A percentile compares a stretch with the other conserved stretches of the same genome.
phyloP scores from a whole-genome alignment of 2,329 filamentous ascomycete species.

The Parastagonospora avenae region DNA sequence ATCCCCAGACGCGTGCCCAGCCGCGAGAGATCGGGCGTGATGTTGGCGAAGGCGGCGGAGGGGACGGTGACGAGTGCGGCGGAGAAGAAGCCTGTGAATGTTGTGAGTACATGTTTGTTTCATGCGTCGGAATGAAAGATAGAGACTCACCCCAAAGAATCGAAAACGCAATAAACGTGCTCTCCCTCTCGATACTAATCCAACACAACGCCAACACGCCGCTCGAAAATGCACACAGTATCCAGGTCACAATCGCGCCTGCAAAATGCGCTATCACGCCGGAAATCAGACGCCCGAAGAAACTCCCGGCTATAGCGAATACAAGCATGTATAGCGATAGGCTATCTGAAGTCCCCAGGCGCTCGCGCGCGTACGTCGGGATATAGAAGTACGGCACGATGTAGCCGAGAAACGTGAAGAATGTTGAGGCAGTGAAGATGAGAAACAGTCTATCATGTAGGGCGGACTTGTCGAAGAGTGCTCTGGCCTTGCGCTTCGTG shows the following conservation, averaged over 20 bases:
- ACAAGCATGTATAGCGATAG: conserved; percentile 41
- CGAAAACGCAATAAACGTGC: conserved; percentile 40
- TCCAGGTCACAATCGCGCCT: conserved; percentile 43
- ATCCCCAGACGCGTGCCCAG: conserved; percentile 45
- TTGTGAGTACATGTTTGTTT: neutral
- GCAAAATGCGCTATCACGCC: conserved; percentile 40
- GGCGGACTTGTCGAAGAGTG: conserved; percentile 41
- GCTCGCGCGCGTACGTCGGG: conserved; percentile 40
- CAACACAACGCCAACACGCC: conserved; percentile 37
- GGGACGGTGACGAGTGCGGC: conserved; percentile 45
- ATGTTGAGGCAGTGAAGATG: conserved; percentile 42
- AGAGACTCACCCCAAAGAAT: conserved; percentile 44
- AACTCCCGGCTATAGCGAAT: conserved; percentile 39
- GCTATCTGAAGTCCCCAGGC: conserved; percentile 35
- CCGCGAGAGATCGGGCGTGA: conserved; percentile 43
- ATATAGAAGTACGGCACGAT: conserved; percentile 48
- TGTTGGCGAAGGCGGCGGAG: conserved; percentile 43
- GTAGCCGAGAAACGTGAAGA: conserved; percentile 44
- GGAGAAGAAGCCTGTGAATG: conserved; percentile 42
- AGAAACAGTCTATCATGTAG: conserved; percentile 42
- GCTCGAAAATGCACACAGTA: conserved; percentile 32
- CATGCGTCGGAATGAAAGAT: neutral
- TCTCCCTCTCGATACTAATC: conserved; percentile 38
- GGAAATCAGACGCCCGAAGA: conserved; percentile 39
- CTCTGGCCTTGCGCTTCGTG: conserved; percentile 36